A percentile compares a stretch with the other conserved stretches of the same genome.
These are phyloP conservation scores for Volvox reticuliferus DNA, from an alignment of 139 green algal species.

Conservation along the genomic window DNA sequence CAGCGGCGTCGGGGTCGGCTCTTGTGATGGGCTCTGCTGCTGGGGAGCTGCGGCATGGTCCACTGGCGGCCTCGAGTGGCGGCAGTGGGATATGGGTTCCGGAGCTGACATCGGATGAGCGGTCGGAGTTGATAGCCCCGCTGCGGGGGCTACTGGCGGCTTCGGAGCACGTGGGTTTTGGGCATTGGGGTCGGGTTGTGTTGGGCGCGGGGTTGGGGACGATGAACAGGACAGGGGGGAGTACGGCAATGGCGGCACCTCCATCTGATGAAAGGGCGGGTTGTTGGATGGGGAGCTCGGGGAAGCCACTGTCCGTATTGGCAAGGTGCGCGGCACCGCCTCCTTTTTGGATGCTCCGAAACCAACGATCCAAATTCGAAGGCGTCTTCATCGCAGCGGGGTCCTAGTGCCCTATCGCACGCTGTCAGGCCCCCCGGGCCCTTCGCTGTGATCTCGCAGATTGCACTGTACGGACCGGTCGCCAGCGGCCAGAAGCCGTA, in stretches of 20 bases:
- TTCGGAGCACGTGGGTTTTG: conserved; percentile 26
- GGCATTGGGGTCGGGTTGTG: background rate
- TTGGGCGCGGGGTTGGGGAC: background rate
- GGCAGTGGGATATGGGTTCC: background rate
- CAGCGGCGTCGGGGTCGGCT: background rate
- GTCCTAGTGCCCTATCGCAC: no score
- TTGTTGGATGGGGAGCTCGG: background rate
- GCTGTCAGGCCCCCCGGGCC: no score
- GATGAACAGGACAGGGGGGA: background rate
- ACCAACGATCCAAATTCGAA: no score
- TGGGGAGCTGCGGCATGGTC: background rate
- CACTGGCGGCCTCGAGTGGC: background rate
- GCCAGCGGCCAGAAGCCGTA: conserved; percentile 31
- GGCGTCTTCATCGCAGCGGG: no score
- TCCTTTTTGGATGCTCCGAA: no score
- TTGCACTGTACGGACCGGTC: conserved; percentile 26
- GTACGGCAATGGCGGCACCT: no score
- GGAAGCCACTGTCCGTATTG: no score
- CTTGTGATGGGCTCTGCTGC: background rate
- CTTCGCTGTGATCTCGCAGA: background rate
- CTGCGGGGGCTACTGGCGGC: conserved; percentile 11
- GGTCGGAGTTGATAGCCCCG: conserved; percentile 38
- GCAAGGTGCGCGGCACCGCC: no score
- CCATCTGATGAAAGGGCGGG: background rate
- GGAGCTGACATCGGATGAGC: conserved; percentile 33